Conservation (phyloP, 2,329 filamentous ascomycete genomes). For the Emergomyces orientalis region DNA sequence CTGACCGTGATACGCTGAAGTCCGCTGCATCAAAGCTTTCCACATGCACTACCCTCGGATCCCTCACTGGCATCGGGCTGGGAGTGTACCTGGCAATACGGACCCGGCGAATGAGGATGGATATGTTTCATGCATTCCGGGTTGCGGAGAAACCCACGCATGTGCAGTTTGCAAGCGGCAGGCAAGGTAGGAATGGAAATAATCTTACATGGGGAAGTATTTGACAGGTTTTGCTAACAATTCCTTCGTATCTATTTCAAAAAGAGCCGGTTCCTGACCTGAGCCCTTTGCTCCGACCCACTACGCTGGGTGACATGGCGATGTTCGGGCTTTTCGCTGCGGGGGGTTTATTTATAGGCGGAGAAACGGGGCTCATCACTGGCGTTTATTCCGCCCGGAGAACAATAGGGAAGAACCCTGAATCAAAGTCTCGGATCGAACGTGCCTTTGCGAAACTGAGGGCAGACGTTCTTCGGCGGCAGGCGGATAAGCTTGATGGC, state of each 20-base stretch:
- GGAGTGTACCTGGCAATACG: slow-evolving; percentile 50
- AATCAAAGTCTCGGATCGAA: slow-evolving; percentile 49
- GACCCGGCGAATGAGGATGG: slow-evolving; percentile 45
- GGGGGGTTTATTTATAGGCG: slow-evolving; percentile 55
- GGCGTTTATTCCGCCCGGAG: slow-evolving; percentile 48
- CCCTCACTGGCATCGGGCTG: slow-evolving; percentile 50
- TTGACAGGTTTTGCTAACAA: not conserved
- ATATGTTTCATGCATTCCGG: slow-evolving; percentile 54
- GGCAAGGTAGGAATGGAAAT: slow-evolving; percentile 39
- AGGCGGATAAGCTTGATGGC: slow-evolving; percentile 49
- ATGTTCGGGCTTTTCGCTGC: slow-evolving; percentile 55
- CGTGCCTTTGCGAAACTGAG: slow-evolving; percentile 54
- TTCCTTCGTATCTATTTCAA: slow-evolving; percentile 1
- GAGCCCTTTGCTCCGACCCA: slow-evolving; percentile 48
- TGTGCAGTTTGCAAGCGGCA: slow-evolving; percentile 53
- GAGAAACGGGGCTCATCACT: slow-evolving; percentile 51
- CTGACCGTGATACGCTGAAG: slow-evolving; percentile 50
- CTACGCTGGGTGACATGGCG: slow-evolving; percentile 49
- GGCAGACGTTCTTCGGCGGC: slow-evolving; percentile 52
- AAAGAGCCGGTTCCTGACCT: slow-evolving; percentile 54
- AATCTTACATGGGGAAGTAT: not conserved
- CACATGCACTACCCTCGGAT: slow-evolving; percentile 49
- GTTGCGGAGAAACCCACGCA: slow-evolving; percentile 53
- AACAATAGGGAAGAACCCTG: slow-evolving; percentile 46
- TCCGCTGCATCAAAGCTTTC: slow-evolving; percentile 48